Conservation (phyloP, 2,329 filamentous ascomycete genomes). For the Neonectria punicea region DNA sequence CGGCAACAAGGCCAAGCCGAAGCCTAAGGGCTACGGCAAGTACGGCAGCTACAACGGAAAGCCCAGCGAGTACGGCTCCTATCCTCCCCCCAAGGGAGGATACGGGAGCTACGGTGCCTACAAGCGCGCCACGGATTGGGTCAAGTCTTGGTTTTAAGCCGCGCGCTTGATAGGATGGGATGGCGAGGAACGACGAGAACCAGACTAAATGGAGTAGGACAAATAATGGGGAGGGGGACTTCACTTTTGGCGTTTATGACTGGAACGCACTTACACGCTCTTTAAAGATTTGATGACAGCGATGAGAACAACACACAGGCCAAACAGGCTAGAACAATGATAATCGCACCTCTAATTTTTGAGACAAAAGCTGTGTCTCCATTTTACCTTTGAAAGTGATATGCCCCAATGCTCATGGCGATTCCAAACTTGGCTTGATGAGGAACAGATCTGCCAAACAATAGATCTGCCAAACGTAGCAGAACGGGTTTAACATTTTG, state of each 20-base stretch:
- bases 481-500: neutral
- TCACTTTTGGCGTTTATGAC: neutral
- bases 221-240: neutral
- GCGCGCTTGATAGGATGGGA: neutral
- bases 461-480: neutral
- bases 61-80: constrained; percentile 4
- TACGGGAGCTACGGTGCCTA: constrained; percentile 20
- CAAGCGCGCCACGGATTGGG: constrained; percentile 2
- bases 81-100: constrained; percentile 6
- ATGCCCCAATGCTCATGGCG: neutral
- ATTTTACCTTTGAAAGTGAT: neutral
- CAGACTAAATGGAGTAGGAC: neutral
- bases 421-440: neutral
- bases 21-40: constrained; percentile 21
- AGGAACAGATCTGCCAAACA: neutral
- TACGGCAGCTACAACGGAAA: constrained; percentile 4
- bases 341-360: neutral
- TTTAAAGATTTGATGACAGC: neutral
- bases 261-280: constrained; percentile 1
- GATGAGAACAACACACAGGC: neutral
- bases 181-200: neutral
- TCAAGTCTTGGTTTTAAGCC: constrained; percentile 3
- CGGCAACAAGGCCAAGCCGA: constrained; percentile 12
- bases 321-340: neutral
- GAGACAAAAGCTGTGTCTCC: neutral